phyloP scores from a whole-genome alignment of 2,329 filamentous ascomycete species.

The Aspergillus arachidicola region DNA sequence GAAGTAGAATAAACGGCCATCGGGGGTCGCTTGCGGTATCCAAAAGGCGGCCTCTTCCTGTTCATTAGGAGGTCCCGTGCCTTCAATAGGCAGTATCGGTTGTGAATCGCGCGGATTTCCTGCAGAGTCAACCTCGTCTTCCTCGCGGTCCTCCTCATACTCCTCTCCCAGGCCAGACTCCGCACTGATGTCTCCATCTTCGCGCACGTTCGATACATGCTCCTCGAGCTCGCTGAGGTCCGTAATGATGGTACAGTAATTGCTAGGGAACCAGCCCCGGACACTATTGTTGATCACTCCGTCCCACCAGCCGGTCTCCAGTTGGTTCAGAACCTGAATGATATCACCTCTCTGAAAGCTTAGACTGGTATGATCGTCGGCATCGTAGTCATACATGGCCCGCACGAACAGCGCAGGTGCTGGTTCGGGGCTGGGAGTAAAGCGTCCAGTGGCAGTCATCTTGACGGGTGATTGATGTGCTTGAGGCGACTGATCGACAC shows the following conservation, averaged over 20 bases:
- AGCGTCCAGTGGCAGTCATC: slow-evolving; percentile 31
- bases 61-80: slow-evolving; percentile 58
- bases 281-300: slow-evolving; percentile 89
- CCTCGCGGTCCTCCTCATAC: slow-evolving; percentile 66
- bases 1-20: slow-evolving; percentile 94
- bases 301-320: slow-evolving; percentile 99
- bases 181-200: slow-evolving; percentile 56
- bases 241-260: slow-evolving; percentile 89
- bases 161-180: slow-evolving; percentile 60
- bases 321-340: slow-evolving; percentile 96
- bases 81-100: slow-evolving; percentile 68
- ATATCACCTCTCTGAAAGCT: slow-evolving; percentile 97
- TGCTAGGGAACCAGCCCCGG: slow-evolving; percentile 98
- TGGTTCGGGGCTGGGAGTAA: slow-evolving; percentile 42
- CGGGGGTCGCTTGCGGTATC: slow-evolving; percentile 95
- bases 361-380: slow-evolving; percentile 93
- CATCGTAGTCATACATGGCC: slow-evolving; percentile 96
- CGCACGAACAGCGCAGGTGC: slow-evolving; percentile 76
- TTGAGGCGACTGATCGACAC: slow-evolving; percentile 26
- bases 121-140: slow-evolving; percentile 68
- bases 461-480: slow-evolving; percentile 35
- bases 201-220: slow-evolving; percentile 55
- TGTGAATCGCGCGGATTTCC: slow-evolving; percentile 66
- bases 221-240: slow-evolving; percentile 73
- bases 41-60: slow-evolving; percentile 93